Conservation (phyloP, 441 rosid genomes). For the Mallotus japonicus region DNA sequence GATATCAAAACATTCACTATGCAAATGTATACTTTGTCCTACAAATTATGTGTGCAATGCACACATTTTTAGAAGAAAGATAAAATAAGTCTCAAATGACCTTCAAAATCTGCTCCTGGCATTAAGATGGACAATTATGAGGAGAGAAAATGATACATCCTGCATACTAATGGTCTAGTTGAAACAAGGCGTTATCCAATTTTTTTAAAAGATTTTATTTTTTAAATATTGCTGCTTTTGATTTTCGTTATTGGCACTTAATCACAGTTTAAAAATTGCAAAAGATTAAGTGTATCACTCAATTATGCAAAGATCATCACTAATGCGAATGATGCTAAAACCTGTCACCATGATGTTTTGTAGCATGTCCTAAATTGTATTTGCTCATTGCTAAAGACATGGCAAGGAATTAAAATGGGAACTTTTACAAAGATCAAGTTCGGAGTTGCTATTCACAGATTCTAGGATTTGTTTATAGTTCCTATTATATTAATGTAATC, state of each 20-base stretch:
- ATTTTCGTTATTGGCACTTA: background rate
- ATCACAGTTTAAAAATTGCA: background rate
- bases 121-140: background rate
- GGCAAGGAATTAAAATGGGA: background rate
- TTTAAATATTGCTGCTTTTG: background rate
- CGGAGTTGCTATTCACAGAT: background rate
- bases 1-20: background rate
- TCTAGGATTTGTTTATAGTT: background rate
- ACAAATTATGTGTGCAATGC: background rate
- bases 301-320: background rate
- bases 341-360: background rate
- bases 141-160: background rate
- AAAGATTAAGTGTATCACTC: background rate
- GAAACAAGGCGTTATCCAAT: too few species aligned
- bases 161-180: background rate
- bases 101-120: background rate
- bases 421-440: background rate
- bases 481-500: conserved; percentile 8
- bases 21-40: background rate
- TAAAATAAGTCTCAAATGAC: background rate
- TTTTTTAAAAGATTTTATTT: background rate
- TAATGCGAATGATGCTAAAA: background rate
- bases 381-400: background rate
- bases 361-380: background rate
- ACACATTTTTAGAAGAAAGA: background rate